Evolutionary conservation across 352 stramenopile species (phyloP).

Genomic region (Globisporangium spiculum): DNA sequence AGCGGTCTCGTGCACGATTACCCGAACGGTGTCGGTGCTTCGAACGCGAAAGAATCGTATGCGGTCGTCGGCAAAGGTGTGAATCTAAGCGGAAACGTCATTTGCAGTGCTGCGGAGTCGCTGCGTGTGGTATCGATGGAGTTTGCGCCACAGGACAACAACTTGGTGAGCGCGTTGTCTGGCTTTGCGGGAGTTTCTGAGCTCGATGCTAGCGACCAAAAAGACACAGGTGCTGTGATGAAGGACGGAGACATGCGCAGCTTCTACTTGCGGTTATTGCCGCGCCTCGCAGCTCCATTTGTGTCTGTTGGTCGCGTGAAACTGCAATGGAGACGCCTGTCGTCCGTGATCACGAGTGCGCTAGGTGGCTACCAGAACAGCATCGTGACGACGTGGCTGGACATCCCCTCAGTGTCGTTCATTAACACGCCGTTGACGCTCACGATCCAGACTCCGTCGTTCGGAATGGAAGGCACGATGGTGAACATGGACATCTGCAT

Average conservation of each 20-base stretch:
- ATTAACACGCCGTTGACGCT: conserved; percentile 64
- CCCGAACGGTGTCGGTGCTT: conserved; percentile 37
- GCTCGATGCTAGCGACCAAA: conserved; percentile 1
- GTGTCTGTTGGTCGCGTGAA: conserved; percentile 54
- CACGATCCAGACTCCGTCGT: conserved; percentile 59
- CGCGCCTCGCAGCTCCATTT: conserved; percentile 37
- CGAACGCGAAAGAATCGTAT: conserved; percentile 38
- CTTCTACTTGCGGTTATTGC: conserved; percentile 60
- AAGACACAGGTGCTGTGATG: conserved; percentile 31
- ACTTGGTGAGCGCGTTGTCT: conserved; percentile 31
- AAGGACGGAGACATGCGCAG: conserved; percentile 56
- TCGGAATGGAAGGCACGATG: conserved; percentile 65
- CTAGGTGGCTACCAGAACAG: conserved; percentile 32
- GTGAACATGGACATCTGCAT: conserved; percentile 55
- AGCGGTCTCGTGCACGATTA: conserved; percentile 67
- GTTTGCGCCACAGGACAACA: conserved; percentile 43
- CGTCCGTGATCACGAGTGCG: conserved; percentile 40
- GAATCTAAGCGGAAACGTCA: conserved; percentile 51
- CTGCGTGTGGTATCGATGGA: conserved; percentile 51
- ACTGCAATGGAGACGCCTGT: conserved; percentile 60
- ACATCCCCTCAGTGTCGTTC: conserved; percentile 68
- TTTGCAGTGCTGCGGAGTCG: conserved; percentile 49
- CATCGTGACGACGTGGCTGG: conserved; percentile 62
- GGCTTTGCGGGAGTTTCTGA: conserved; percentile 35
- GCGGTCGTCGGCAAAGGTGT: conserved; percentile 66